phyloP scores from a whole-genome alignment of 345 rosid species.

The Turritis glabra region DNA sequence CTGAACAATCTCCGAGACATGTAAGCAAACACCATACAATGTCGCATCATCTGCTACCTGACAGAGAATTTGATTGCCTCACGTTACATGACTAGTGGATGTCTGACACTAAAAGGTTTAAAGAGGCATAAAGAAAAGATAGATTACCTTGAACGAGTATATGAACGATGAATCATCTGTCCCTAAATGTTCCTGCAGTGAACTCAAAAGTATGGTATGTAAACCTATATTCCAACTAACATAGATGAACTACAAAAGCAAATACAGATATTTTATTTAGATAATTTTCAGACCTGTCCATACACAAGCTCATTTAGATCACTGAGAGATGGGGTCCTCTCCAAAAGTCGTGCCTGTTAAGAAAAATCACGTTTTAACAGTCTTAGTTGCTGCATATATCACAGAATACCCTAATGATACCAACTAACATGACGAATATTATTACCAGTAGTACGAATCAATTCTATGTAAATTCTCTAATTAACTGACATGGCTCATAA shows the following conservation, averaged over 20 bases:
- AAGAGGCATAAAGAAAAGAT: slow-evolving; percentile 13
- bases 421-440: neutral
- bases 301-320: slow-evolving; percentile 91
- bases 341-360: slow-evolving; percentile 70
- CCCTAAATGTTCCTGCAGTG: slow-evolving; percentile 81
- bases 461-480: neutral
- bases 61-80: slow-evolving; percentile 15
- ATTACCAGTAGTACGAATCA: neutral
- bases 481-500: slow-evolving; percentile 1
- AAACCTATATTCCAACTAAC: slow-evolving; percentile 1
- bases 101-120: slow-evolving; percentile 3
- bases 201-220: slow-evolving; percentile 12
- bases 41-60: slow-evolving; percentile 95
- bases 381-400: slow-evolving; percentile 19
- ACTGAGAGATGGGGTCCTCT: slow-evolving; percentile 93
- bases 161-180: slow-evolving; percentile 83
- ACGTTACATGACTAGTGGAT: slow-evolving; percentile 13
- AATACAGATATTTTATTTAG: slow-evolving; percentile 8
- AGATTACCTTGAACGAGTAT: slow-evolving; percentile 81
- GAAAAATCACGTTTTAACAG: slow-evolving; percentile 22
- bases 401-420: slow-evolving; percentile 2
- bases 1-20: slow-evolving; percentile 89
- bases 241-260: slow-evolving; percentile 15
- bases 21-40: slow-evolving; percentile 91
- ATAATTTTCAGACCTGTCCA: slow-evolving; percentile 68